A percentile compares a stretch with the other conserved stretches of the same genome.
phyloP scores from a whole-genome alignment of 768 basidiomycete species.

The Boletus rubroflammeus region DNA sequence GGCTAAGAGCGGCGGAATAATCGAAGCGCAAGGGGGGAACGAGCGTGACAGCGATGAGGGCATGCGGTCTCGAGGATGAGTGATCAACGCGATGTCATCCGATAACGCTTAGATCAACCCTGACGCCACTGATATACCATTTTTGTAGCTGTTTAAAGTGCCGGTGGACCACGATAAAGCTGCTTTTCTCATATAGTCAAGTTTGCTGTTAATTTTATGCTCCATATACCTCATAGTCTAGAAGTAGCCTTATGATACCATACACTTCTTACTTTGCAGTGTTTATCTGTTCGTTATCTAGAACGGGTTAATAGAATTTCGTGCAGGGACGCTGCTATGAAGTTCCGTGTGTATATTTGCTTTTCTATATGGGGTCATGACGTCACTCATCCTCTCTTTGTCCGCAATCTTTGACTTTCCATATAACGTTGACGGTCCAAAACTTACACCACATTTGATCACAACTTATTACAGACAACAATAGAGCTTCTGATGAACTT shows the following conservation, averaged over 20 bases:
- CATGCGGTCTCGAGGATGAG: background rate
- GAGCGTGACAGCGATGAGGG: background rate
- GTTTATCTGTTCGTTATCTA: no score
- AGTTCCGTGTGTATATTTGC: background rate
- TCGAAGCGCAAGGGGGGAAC: background rate
- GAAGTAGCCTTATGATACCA: background rate
- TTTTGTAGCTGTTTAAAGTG: background rate
- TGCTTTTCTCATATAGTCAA: background rate
- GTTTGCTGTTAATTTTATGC: background rate
- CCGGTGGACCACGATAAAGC: background rate
- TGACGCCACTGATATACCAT: no score
- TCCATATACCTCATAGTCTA: background rate
- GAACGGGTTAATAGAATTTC: no score
- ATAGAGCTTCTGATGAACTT: background rate
- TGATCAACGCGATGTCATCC: no score
- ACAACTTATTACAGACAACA: background rate
- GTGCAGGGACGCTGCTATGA: no score
- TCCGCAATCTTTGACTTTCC: no score
- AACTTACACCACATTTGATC: background rate
- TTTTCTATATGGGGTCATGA: background rate
- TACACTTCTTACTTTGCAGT: no score
- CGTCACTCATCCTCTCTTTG: background rate
- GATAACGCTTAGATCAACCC: no score
- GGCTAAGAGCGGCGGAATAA: no score
- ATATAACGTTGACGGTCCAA: background rate